phyloP scores from a whole-genome alignment of 768 basidiomycete genomes.

The Suillus clintonianus region DNA sequence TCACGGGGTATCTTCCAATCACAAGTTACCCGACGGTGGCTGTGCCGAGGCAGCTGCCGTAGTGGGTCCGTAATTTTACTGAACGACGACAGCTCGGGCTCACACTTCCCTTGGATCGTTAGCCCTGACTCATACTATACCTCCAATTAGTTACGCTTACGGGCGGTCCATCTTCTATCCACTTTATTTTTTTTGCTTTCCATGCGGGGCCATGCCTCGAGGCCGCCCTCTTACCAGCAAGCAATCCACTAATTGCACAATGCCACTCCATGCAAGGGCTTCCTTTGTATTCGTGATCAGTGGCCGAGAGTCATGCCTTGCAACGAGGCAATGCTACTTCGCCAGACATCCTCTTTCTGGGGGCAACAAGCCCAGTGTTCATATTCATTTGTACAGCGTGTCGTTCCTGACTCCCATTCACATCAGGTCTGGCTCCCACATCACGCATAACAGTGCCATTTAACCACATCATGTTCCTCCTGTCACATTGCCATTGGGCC shows the following conservation, averaged over 20 bases:
- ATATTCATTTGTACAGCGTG: neutral
- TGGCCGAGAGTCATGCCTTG: neutral
- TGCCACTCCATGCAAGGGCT: neutral
- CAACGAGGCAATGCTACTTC: constrained; percentile 7
- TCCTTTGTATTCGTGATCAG: neutral
- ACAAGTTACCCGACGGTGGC: constrained; percentile 8
- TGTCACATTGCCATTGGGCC: neutral
- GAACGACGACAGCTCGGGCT: neutral
- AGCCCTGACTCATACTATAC: neutral
- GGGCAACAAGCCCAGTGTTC: neutral
- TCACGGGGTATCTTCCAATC: constrained; percentile 10
- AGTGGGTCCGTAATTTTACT: neutral
- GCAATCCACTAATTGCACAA: neutral
- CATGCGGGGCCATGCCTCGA: neutral
- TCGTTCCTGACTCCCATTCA: neutral
- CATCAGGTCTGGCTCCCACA: neutral
- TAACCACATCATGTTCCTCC: neutral
- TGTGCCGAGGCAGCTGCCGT: constrained; percentile 1
- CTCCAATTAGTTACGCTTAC: neutral
- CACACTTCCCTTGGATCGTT: neutral
- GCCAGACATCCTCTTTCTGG: constrained; percentile 6
- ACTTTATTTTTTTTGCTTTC: neutral
- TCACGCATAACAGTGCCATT: neutral
- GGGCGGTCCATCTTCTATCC: neutral
- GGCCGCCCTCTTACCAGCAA: neutral